phyloP scores from a whole-genome alignment of 2,329 filamentous ascomycete genomes.

The Huntiella abstrusa region DNA sequence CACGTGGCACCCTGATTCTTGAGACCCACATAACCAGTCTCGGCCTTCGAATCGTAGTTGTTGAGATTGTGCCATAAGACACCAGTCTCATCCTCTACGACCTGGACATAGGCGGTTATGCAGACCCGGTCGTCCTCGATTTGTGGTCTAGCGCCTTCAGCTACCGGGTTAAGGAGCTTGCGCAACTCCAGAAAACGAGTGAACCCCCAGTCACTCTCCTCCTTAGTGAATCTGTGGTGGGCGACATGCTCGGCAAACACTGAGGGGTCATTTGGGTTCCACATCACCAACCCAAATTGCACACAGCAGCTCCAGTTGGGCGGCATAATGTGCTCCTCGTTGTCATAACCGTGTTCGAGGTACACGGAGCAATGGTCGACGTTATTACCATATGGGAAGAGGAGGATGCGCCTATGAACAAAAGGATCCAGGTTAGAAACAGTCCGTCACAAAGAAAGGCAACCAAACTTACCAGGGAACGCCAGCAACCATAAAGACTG shows the following conservation, averaged over 20 bases:
- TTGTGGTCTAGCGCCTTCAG: constrained; percentile 48
- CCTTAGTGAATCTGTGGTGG: constrained; percentile 89
- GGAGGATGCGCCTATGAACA: constrained; percentile 58
- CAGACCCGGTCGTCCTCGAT: constrained; percentile 61
- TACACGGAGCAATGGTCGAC: constrained; percentile 90
- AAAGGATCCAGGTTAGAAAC: constrained; percentile 12
- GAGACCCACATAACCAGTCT: constrained; percentile 89
- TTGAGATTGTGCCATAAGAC: constrained; percentile 82
- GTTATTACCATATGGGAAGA: constrained; percentile 91
- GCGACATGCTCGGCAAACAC: constrained; percentile 65
- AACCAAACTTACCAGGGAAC: constrained; percentile 58
- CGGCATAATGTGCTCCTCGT: constrained; percentile 40
- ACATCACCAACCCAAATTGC: constrained; percentile 84
- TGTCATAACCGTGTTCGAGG: constrained; percentile 79
- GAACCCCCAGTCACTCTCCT: constrained; percentile 97
- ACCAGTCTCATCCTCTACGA: constrained; percentile 74
- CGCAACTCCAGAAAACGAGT: constrained; percentile 86
- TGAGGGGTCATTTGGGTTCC: constrained; percentile 84
- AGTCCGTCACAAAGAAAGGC: not conserved
- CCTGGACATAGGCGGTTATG: constrained; percentile 64
- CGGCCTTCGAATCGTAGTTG: constrained; percentile 98
- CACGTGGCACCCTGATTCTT: constrained; percentile 93
- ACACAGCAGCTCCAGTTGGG: constrained; percentile 95
- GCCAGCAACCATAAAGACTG: constrained; percentile 68
- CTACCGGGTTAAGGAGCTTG: constrained; percentile 67